Base-by-base conservation (phyloP, 768 basidiomycete genomes). In the Boletus subparvulus region DNA sequence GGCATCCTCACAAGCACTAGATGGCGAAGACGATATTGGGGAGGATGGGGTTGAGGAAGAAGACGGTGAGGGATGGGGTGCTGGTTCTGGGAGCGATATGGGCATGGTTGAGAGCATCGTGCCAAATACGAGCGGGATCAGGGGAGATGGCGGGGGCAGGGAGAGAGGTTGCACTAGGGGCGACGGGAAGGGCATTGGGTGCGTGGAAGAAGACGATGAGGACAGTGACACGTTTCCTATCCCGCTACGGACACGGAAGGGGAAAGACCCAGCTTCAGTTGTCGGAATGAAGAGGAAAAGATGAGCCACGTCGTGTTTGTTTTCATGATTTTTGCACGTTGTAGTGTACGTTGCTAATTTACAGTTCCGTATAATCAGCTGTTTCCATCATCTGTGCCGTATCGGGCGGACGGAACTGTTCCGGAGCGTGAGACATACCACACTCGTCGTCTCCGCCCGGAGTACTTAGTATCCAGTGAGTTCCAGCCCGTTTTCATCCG, bases 211-310 rank as follows among this genome's bases (percentile, higher is more conserved):
- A 32, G 85, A 85, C 9, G 87, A 87, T 14, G 88, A 88, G 69
- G 88, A 86, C 65, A 85, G 85, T 59, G 83, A 85, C 30, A 74
- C 73, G 50, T 89, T 90, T 69, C 84, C 87, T 36, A 79, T 84
- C 52, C 87, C 88, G 11, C 74, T 91, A 67, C 82, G 90, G 71
- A 80, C 81, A 52, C 79, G 89, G 61, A 88, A 83, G 71, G 80
- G 81, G 40, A 83, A 83, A 68, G 83, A 85, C 60, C 64, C 74
- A 14, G 73, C 76, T 35, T 73, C 75, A 0, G 55, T 74, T 14
- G 58, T 65, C n/a, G 87, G 85, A 6, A 70, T 72, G 62, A 89
- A 90, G 75, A 75, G 87, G 61, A 90, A 88, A 68, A 79, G 87
- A 74, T 86, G 74, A 81, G 46, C n/a, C n/a, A 40, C 42, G 43